Conservation (phyloP, 371 early-diverging fungal species). For the Apophysomyces elegans region DNA sequence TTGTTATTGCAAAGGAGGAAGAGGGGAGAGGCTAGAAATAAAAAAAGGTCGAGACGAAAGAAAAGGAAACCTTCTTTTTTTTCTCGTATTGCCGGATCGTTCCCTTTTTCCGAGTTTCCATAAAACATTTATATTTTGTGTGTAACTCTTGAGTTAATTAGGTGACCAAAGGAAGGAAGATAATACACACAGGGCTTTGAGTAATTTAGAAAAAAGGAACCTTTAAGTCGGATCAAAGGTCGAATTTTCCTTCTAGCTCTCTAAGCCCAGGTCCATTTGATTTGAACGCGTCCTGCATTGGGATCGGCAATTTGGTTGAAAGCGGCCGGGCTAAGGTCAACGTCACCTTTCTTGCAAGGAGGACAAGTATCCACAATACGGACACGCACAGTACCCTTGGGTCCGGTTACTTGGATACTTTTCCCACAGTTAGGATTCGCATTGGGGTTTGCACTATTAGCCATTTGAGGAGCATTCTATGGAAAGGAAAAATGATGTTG, state of each 20-base stretch:
- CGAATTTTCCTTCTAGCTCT: background rate
- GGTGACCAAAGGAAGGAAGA: no score
- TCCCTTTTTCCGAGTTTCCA: no score
- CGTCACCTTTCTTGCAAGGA: conserved; percentile 42
- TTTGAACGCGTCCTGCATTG: conserved; percentile 47
- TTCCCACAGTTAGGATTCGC: conserved; percentile 42
- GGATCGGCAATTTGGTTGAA: conserved; percentile 50
- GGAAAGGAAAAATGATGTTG: background rate
- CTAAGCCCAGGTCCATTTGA: conserved; percentile 51
- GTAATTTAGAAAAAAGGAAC: no score
- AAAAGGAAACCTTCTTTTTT: no score
- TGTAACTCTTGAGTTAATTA: no score
- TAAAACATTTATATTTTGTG: no score
- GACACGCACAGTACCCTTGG: conserved; percentile 42
- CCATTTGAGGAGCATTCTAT: conserved; percentile 52
- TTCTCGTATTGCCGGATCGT: no score
- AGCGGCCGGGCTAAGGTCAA: conserved; percentile 61
- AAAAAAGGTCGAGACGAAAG: no score
- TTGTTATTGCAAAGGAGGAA: no score
- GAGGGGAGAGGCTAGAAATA: no score
- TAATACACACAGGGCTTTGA: no score
- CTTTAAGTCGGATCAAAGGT: no score
- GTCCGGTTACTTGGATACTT: conserved; percentile 38
- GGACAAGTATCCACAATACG: conserved; percentile 52
- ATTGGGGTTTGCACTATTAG: conserved; percentile 37